Conservation (phyloP, 805 yeast species). For the Huiozyma sinensis region DNA sequence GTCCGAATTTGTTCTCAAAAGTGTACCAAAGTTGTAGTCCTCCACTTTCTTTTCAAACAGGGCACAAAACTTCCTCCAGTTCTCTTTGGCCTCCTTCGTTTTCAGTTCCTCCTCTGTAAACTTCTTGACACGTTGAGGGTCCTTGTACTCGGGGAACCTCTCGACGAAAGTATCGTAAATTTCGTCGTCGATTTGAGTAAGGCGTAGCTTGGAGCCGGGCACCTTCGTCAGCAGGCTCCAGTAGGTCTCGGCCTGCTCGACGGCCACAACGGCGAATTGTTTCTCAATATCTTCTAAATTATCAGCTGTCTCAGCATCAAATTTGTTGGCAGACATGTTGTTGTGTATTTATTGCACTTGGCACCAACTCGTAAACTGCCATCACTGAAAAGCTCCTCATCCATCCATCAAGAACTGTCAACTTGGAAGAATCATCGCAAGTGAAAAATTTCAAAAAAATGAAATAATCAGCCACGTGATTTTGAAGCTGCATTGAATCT, state of each 20-base stretch:
- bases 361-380: no score
- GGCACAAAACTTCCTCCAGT: slow-evolving; percentile 85
- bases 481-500: no score
- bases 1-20: slow-evolving; percentile 61
- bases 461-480: no score
- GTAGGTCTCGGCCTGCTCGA: slow-evolving; percentile 88
- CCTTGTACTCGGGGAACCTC: slow-evolving; percentile 82
- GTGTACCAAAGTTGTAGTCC: slow-evolving; percentile 92
- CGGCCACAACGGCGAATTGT: slow-evolving; percentile 97
- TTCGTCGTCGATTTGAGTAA: slow-evolving; percentile 64
- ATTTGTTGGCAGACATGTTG: slow-evolving; percentile 20
- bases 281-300: slow-evolving; percentile 92
- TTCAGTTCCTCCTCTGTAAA: slow-evolving; percentile 78
- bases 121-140: slow-evolving; percentile 42
- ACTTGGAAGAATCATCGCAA: no score
- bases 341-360: no score
- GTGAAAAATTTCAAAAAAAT: no score
- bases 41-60: slow-evolving; percentile 70
- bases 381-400: no score
- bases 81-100: slow-evolving; percentile 63
- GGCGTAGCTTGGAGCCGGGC: slow-evolving; percentile 68
- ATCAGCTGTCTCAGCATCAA: slow-evolving; percentile 85
- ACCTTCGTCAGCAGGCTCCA: slow-evolving; percentile 69
- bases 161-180: slow-evolving; percentile 49
- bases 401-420: no score